These are phyloP conservation scores for Malbranchea zuffiana DNA, from an alignment of 2,329 filamentous ascomycete species.

Conservation along the genomic window DNA sequence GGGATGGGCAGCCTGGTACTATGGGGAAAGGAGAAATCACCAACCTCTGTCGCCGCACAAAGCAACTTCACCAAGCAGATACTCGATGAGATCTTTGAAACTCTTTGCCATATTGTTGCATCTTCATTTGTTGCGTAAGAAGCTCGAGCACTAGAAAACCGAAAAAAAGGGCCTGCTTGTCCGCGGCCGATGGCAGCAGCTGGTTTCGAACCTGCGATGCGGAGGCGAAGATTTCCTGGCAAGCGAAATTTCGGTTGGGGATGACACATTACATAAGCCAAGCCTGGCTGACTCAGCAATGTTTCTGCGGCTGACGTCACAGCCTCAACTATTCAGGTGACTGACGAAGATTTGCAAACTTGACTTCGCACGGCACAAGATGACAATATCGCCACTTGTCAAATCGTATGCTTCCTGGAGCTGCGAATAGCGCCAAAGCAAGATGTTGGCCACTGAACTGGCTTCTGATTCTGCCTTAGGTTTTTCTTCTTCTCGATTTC, in stretches of 20 bases:
- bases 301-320: too few species aligned
- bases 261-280: not conserved
- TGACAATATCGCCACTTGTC: too few species aligned
- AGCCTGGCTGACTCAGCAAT: too few species aligned
- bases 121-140: constrained; percentile 1
- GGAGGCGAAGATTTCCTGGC: constrained; percentile 3
- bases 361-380: too few species aligned
- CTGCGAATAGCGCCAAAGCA: too few species aligned
- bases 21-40: too few species aligned
- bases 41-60: constrained; percentile 48
- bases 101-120: constrained; percentile 35
- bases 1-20: too few species aligned
- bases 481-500: not conserved
- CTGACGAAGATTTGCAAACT: too few species aligned
- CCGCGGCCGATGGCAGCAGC: constrained; percentile 1
- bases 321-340: too few species aligned
- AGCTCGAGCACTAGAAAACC: not conserved
- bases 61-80: constrained; percentile 48
- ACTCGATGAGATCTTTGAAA: constrained; percentile 48
- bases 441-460: too few species aligned
- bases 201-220: constrained; percentile 14
- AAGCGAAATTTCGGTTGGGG: not conserved
- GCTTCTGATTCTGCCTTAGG: not conserved
- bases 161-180: not conserved
- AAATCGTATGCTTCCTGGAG: too few species aligned